Conservation (phyloP, 108 stramenopile genomes). For the Aurantiochytrium sp. region DNA sequence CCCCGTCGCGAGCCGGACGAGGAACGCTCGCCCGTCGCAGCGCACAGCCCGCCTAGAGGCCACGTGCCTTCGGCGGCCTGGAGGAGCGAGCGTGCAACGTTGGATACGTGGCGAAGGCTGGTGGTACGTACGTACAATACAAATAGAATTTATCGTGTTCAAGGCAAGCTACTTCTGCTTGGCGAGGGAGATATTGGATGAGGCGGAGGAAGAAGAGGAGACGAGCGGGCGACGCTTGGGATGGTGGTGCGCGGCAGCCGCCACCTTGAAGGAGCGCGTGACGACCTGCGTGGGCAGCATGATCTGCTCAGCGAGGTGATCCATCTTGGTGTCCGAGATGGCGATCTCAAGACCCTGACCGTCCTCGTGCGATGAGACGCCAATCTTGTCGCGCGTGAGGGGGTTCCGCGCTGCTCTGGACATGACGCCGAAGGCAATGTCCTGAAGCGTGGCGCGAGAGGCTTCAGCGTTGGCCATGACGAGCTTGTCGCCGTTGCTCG, state of each 20-base stretch:
- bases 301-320: not conserved
- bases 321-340: not conserved
- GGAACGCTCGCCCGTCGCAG: too few relatives aligned
- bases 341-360: not conserved
- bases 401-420: not conserved
- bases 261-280: not conserved
- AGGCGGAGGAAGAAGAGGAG: not conserved
- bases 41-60: too few relatives aligned
- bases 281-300: not conserved
- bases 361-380: not conserved
- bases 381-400: not conserved
- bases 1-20: too few relatives aligned
- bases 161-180: not conserved
- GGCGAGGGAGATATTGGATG: not conserved
- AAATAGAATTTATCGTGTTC: too few relatives aligned
- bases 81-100: too few relatives aligned
- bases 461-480: not conserved
- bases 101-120: too few relatives aligned
- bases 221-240: not conserved
- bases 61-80: too few relatives aligned
- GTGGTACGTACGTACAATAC: too few relatives aligned
- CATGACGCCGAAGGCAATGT: conserved; percentile 13
- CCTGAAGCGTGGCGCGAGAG: not conserved
- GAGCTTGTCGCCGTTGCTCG: not conserved
- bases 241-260: not conserved